These are phyloP conservation scores for Irpex rosettiformis DNA, from an alignment of 1,284 basidiomycete genomes.

Conservation along the genomic window DNA sequence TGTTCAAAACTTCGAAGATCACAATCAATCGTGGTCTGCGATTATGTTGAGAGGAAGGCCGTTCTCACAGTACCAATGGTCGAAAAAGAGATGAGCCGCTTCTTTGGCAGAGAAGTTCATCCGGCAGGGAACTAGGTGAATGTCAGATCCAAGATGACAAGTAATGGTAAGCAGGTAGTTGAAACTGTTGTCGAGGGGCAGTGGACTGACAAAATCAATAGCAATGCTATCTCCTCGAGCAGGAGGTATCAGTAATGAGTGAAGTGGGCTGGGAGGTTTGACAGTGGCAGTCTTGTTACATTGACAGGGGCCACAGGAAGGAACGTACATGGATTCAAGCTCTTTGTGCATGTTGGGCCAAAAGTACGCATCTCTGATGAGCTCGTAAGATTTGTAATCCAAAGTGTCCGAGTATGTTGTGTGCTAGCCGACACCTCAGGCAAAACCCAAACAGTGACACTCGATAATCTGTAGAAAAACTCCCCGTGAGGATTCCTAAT, in stretches of 20 bases:
- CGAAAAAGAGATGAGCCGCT: slow-evolving; percentile 19
- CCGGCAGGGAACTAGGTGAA: slow-evolving; percentile 23
- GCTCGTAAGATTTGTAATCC: slow-evolving; percentile 33
- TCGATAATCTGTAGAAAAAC: too few relatives aligned
- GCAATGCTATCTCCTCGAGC: slow-evolving; percentile 12
- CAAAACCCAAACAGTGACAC: too few relatives aligned
- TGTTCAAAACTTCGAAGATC: slow-evolving; percentile 23
- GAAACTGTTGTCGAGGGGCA: slow-evolving; percentile 17
- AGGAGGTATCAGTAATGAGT: slow-evolving; percentile 10
- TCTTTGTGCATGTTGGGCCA: slow-evolving; percentile 33
- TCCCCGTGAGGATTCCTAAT: too few relatives aligned
- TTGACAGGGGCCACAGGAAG: slow-evolving; percentile 18
- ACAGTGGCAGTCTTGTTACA: slow-evolving; percentile 18
- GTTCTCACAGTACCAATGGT: slow-evolving; percentile 20
- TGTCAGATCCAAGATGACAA: slow-evolving; percentile 2
- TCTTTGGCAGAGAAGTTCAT: slow-evolving; percentile 25
- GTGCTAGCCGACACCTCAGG: too few relatives aligned
- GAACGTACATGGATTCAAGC: slow-evolving; percentile 24
- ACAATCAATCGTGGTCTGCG: slow-evolving; percentile 16
- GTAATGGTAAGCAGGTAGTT: slow-evolving; percentile 18
- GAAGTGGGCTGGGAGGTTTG: slow-evolving; percentile 18
- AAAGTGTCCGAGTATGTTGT: slow-evolving; percentile 34
- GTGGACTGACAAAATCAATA: slow-evolving; percentile 33
- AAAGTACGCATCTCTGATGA: slow-evolving; percentile 20
- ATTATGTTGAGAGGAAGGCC: slow-evolving; percentile 20